Base-by-base conservation (phyloP, 768 basidiomycete genomes). In the Rhizopogon rudus region DNA sequence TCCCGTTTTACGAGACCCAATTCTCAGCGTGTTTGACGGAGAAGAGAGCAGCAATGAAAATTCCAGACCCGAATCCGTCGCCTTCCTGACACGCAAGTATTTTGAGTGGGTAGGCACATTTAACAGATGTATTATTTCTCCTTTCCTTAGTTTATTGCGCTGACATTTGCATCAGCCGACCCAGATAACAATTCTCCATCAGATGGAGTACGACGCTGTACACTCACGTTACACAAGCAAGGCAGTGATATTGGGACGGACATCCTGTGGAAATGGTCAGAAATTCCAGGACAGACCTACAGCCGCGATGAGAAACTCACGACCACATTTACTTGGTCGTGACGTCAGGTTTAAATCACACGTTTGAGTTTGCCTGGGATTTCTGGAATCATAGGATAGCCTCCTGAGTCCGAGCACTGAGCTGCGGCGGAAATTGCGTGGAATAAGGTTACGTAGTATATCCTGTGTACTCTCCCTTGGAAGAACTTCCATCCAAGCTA, bases 51-150 rank as follows among this genome's bases (percentile, higher is more conserved):
- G 61, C 6, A 61, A 65, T 12, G 60, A 66, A n/a, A 45, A 13
- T 8, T 61, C 62, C 39, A 57, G 67, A 44, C 63, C 68, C 39
- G 74, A 77, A 60, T 57, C 71, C 37, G 73, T 77, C 3, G 60
- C 73, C 14, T 65, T 66, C 3, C 71, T 81, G 17, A 72, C 74
- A 3, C 70, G 80, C 61, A 79, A 76, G 55, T 85, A 81, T 61
- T 86, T 87, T 54, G 78, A 85, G 44, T 73, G 79, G 67, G 63
- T 74, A 4, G 79, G 74, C 1, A 63, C 71, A 17, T 74, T 81
- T 35, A 75, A 75, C 51, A 64, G 76, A 63, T 71, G 82, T 81
- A 16, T 37, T 29, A 50, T 48, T 35, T 40, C 3, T 25, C 22
- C 22, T 25, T 37, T 20, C 9, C 25, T 50, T 49, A 44, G 6